phyloP scores from a whole-genome alignment of 768 basidiomycete genomes.

The Rhizopogon vesiculosus region DNA sequence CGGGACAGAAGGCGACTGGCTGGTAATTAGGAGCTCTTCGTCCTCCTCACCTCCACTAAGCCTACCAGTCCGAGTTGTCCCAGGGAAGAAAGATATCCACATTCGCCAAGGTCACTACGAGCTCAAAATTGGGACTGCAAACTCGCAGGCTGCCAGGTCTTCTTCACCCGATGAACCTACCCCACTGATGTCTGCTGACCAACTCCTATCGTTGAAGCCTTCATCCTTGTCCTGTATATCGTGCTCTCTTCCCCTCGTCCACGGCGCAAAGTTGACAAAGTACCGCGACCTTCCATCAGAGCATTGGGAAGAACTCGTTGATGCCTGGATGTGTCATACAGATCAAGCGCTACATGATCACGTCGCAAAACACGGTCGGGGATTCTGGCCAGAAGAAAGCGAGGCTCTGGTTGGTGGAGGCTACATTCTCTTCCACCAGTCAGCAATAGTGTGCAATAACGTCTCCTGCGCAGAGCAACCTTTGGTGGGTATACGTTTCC shows the following conservation, averaged over 20 bases:
- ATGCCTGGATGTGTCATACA: constrained; percentile 97
- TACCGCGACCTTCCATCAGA: constrained; percentile 92
- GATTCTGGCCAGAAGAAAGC: constrained; percentile 73
- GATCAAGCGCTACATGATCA: constrained; percentile 81
- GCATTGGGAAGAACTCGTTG: constrained; percentile 95
- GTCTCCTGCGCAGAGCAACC: constrained; percentile 24
- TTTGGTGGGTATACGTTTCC: constrained; percentile 48
- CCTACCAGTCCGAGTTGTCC: constrained; percentile 50
- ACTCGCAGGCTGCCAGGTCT: constrained; percentile 14
- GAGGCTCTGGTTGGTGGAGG: constrained; percentile 87
- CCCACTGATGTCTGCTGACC: constrained; percentile 66
- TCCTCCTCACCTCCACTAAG: constrained; percentile 53
- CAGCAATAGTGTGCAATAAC: neutral
- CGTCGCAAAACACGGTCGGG: constrained; percentile 52
- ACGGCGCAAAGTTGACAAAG: constrained; percentile 39
- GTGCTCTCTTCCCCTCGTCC: constrained; percentile 69
- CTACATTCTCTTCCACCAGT: constrained; percentile 62
- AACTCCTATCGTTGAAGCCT: constrained; percentile 51
- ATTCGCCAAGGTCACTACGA: constrained; percentile 61
- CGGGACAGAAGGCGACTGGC: constrained; percentile 42
- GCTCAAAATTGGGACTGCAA: constrained; percentile 50
- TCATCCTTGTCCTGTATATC: constrained; percentile 72
- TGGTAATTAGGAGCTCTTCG: constrained; percentile 59
- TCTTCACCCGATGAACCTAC: constrained; percentile 25
- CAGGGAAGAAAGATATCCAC: constrained; percentile 59